Evolutionary conservation across 495 filamentous ascomycete species (phyloP), one percentile per base, ranked within the genome.

Genomic region (Hypoxylon rickii): DNA sequence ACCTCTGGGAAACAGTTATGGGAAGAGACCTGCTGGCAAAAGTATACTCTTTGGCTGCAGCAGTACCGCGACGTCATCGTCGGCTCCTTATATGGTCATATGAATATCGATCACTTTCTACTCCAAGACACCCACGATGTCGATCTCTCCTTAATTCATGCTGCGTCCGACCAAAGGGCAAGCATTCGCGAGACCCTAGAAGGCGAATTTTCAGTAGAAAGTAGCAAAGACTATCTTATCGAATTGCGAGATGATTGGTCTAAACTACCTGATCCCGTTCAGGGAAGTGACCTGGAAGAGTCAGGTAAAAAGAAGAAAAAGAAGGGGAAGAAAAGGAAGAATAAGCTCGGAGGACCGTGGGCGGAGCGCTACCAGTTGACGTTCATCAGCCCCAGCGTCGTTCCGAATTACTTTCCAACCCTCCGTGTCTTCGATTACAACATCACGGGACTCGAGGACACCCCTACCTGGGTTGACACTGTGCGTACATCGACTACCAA

Each of bases 101-200:
- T 99, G 92, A 99, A 99, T 66, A 87, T 96, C 55, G 94, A 99
- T 64, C 94, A 99, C 67, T 99, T 97, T 73, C 82, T 97, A 64
- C 72, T 99, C 7, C 92, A 96, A 63, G 94, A 97, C 73, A 88
- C 82, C 52, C 74, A 88, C 8, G 80, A 96, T 11, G 78, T 97
- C 37, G 75, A 90, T 36, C 74, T 83, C 45, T 70, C 64, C 15
- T 70, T 74, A n/a, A 49, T 82, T 12, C 63, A 69, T 2, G 81
- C 76, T 3, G 58, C 72, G 19, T 76, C 81, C 19, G 63, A 61
- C 7, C 46, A 62, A 26, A 54, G 29, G 54, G 50, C 42, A 29
- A 50, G 17, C 51, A 47, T 33, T 17, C 73, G 73, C 51, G 67
- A 73, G 49, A 50, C 61, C 1, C 65, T 74, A 67, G 73, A 83